Conservation (phyloP, 1,284 basidiomycete genomes). For the Marasmius oreades region DNA sequence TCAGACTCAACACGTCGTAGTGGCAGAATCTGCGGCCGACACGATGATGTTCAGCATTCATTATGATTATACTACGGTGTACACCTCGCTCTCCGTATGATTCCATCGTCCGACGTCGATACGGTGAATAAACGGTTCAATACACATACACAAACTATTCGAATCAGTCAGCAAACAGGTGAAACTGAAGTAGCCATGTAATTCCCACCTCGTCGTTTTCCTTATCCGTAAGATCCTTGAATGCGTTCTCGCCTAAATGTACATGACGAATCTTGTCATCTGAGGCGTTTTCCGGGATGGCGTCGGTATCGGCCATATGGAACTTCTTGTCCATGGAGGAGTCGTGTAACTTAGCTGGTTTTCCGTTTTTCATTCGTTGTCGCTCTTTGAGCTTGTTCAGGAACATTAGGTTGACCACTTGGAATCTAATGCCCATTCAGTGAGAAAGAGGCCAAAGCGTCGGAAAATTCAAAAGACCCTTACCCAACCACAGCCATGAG, state of each 20-base stretch:
- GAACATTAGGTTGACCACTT: constrained; percentile 11
- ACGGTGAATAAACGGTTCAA: too few relatives aligned
- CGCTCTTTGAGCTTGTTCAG: constrained; percentile 11
- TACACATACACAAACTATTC: constrained; percentile 1
- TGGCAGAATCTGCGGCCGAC: too few relatives aligned
- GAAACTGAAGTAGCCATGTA: not conserved
- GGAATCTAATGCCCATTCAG: constrained; percentile 1
- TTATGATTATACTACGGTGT: too few relatives aligned
- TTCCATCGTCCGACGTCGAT: too few relatives aligned
- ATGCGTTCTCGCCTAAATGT: constrained; percentile 10
- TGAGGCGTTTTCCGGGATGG: not conserved
- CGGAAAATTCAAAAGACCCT: not conserved
- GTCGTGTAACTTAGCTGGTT: constrained; percentile 12
- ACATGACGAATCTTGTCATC: not conserved
- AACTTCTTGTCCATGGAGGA: constrained; percentile 14
- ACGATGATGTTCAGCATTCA: too few relatives aligned
- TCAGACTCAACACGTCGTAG: too few relatives aligned
- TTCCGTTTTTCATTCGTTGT: constrained; percentile 13
- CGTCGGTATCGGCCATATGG: not conserved
- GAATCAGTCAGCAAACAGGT: not conserved
- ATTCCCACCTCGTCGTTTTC: constrained; percentile 16
- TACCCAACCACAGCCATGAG: constrained; percentile 7
- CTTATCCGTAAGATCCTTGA: constrained; percentile 13
- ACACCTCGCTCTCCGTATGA: too few relatives aligned
- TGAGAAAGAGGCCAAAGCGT: not conserved